Conservation (phyloP, 306 rosid genomes). For the Cucumis melo region DNA sequence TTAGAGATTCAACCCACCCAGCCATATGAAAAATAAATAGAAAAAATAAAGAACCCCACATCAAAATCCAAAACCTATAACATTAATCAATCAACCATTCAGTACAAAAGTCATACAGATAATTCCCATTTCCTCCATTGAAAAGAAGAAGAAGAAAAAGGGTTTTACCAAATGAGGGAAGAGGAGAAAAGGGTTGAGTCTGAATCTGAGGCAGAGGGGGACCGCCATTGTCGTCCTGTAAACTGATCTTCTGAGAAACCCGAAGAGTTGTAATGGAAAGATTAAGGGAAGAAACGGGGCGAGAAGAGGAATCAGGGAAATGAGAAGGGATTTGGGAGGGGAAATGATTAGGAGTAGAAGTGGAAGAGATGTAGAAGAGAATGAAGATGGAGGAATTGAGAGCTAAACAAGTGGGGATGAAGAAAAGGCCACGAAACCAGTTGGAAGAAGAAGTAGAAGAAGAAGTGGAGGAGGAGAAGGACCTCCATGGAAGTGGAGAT, state of each 20-base stretch:
- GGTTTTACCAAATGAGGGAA: not conserved
- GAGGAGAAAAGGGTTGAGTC: not conserved
- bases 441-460: not conserved
- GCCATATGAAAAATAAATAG: no score
- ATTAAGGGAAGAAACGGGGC: not conserved
- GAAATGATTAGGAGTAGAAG: conserved; percentile 15
- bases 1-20: no score
- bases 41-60: no score
- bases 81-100: no score
- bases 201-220: not conserved
- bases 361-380: conserved; percentile 33
- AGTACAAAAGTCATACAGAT: no score
- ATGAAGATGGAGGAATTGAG: conserved; percentile 30
- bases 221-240: not conserved
- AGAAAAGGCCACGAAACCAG: conserved; percentile 19
- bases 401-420: conserved; percentile 44
- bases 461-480: not conserved
- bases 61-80: no score
- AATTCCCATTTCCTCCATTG: no score
- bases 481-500: not conserved
- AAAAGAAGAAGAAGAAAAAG: not conserved
- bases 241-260: not conserved
- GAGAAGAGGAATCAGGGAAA: not conserved
- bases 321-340: not conserved
- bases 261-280: not conserved